phyloP scores from a whole-genome alignment of 495 filamentous ascomycete genomes.

The Aspergillus sclerotioniger region DNA sequence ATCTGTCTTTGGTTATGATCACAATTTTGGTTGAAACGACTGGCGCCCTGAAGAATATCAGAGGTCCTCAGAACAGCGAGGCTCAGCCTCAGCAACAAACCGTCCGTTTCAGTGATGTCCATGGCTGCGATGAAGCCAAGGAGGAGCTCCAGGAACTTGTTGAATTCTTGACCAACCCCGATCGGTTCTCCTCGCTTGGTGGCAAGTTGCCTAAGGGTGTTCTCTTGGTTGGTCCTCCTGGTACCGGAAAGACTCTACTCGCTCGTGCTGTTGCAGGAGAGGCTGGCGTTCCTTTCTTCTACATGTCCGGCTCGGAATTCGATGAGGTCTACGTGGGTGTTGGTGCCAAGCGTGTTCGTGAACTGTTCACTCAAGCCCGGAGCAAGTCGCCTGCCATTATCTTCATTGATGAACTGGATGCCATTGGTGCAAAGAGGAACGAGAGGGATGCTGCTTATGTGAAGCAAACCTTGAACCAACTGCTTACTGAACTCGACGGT shows the following conservation, averaged over 20 bases:
- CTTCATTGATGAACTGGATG: slow-evolving; percentile 97
- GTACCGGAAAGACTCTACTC: slow-evolving; percentile 97
- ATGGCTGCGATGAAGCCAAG: slow-evolving; percentile 97
- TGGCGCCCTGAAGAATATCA: slow-evolving; percentile 73
- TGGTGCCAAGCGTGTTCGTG: slow-evolving; percentile 94
- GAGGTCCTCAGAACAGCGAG: slow-evolving; percentile 68
- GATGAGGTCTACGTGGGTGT: slow-evolving; percentile 98
- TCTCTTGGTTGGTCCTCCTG: slow-evolving; percentile 89
- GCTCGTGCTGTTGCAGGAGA: slow-evolving; percentile 96
- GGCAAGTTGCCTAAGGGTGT: slow-evolving; percentile 97
- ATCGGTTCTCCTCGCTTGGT: slow-evolving; percentile 85
- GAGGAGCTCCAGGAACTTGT: slow-evolving; percentile 96
- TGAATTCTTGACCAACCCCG: slow-evolving; percentile 90
- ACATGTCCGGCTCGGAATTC: slow-evolving; percentile 98
- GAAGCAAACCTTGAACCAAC: slow-evolving; percentile 95
- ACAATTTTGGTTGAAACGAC: slow-evolving; percentile 77
- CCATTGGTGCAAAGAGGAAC: slow-evolving; percentile 91
- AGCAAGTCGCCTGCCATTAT: slow-evolving; percentile 91
- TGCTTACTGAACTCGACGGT: slow-evolving; percentile 96
- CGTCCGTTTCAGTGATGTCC: slow-evolving; percentile 88
- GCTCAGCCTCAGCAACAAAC: slow-evolving; percentile 88
- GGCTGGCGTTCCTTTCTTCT: slow-evolving; percentile 97
- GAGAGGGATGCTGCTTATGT: slow-evolving; percentile 93
- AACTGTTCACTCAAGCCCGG: slow-evolving; percentile 87
- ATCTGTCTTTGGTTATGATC: slow-evolving; percentile 69